Base-by-base conservation (phyloP, 2,329 filamentous ascomycete genomes). In the Sclerotinia minor region DNA sequence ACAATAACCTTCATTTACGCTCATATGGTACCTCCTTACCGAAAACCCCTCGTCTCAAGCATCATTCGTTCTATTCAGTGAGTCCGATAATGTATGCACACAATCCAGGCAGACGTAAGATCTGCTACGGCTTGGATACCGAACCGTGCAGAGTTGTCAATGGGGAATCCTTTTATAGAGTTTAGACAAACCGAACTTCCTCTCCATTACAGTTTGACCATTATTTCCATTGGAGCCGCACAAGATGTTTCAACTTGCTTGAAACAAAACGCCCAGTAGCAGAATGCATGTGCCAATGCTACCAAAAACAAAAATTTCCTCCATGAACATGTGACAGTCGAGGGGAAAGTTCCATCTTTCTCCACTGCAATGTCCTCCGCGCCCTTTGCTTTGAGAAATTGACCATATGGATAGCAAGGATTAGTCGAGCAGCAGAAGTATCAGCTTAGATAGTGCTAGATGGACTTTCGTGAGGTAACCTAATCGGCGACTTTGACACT, bases 401-500 rank as follows among this genome's bases (percentile, higher is more conserved):
- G 32, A 50, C 15, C 59, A 61, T 26, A 50, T 47, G 24, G 21
- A 38, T 19, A 41, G 38, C 45, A 17, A 17, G n/a, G 45, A 63
- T 52, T 17, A 50, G 59, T 8, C 26, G 8, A 35, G 17, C 26
- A 9, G n/a, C 4, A 13, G 38, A 35, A 35, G 35, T 35, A 35
- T 35, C 26, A n/a, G 47, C 45, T 49, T 8, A 5, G 24, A 41
- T 19, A 24, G 53, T 38, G 59, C 32, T 26, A 41, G n/a, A 63
- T 63, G 13, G 26, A 41, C 59, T 50, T 61, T 61, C 15, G 9
- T 17, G 45, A 24, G 32, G 17, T 38, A 13, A 19, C n/a, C 17
- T 49, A 17, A 13, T 50, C 15, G 19, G 59, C 32, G 21, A 15
- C 29, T 38, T 63, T 63, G 59, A 50, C 59, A 61, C 59, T 61